Percentiles rank a stretch among this genome's conserved stretches.
Conservation (phyloP, 2,329 filamentous ascomycete species). For the Diaporthe sp. region DNA sequence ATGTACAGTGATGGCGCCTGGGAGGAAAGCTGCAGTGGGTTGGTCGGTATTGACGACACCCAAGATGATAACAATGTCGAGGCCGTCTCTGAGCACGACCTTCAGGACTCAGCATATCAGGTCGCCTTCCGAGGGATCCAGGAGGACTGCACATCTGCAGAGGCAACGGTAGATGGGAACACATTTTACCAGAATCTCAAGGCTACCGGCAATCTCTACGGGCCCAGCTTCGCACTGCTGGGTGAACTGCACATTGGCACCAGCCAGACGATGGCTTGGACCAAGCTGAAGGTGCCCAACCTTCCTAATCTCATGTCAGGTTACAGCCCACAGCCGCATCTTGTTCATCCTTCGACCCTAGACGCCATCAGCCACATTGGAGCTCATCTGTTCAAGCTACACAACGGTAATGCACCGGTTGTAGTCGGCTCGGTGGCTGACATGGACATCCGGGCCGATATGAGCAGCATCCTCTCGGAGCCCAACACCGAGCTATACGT, state of each 20-base stretch:
- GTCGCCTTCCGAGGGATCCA: constrained; percentile 15
- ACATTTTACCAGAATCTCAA: constrained; percentile 20
- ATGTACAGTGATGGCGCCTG: constrained; percentile 16
- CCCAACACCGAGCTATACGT: constrained; percentile 40
- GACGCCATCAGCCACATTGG: constrained; percentile 26
- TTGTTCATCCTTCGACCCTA: constrained; percentile 8
- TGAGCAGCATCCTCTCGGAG: not conserved
- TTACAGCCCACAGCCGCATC: constrained; percentile 21
- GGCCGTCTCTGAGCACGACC: not conserved
- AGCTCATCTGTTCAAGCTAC: constrained; percentile 10
- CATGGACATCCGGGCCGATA: constrained; percentile 26
- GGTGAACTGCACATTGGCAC: not conserved
- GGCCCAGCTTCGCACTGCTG: not conserved
- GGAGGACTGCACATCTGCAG: not conserved
- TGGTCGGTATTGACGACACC: constrained; percentile 1
- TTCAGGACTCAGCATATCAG: not conserved
- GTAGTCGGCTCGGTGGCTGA: not conserved
- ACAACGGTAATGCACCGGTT: constrained; percentile 36
- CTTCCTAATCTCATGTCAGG: not conserved
- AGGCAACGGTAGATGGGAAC: not conserved
- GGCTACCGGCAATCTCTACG: constrained; percentile 1
- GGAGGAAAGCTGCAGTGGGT: constrained; percentile 29
- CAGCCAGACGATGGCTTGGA: not conserved
- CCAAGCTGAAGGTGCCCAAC: constrained; percentile 12
- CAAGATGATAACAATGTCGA: not conserved